These are phyloP conservation scores for Lecanicillium sp. DNA, from an alignment of 2,329 filamentous ascomycete genomes.

Conservation along the genomic window DNA sequence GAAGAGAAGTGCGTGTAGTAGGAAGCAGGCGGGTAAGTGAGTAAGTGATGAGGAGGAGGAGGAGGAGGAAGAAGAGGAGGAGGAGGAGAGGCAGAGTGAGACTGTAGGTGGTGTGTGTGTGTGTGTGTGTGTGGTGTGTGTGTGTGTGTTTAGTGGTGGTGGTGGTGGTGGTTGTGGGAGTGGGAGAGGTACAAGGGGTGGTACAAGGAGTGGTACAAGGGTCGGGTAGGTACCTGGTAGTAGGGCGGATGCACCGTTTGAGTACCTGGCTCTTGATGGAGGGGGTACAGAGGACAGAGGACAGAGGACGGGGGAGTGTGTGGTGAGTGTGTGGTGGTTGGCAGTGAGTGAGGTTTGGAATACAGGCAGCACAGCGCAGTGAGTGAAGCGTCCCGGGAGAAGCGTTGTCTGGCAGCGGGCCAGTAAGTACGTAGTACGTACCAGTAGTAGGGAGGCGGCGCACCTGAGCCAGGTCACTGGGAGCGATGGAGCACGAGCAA, in stretches of 20 bases:
- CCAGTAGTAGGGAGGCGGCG: too few species aligned
- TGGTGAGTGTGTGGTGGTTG: too few species aligned
- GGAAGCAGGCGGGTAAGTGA: background rate
- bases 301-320: too few species aligned
- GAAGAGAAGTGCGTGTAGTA: conserved; percentile 7
- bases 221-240: background rate
- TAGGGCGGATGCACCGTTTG: background rate
- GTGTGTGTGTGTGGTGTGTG: background rate
- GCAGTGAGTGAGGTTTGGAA: too few species aligned
- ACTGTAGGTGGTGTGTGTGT: conserved; percentile 2
- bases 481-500: too few species aligned
- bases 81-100: conserved; percentile 9
- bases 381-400: too few species aligned
- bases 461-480: too few species aligned
- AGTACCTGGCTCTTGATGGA: background rate
- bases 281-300: too few species aligned
- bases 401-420: too few species aligned
- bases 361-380: too few species aligned
- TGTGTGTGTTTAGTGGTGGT: conserved; percentile 2
- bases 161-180: conserved; percentile 1
- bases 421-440: too few species aligned
- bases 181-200: too few species aligned
- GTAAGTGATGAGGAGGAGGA: background rate
- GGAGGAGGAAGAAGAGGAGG: background rate
- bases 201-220: conserved; percentile 9